Conservation (phyloP, 257 asterid species). For the Solanum pennellii region DNA sequence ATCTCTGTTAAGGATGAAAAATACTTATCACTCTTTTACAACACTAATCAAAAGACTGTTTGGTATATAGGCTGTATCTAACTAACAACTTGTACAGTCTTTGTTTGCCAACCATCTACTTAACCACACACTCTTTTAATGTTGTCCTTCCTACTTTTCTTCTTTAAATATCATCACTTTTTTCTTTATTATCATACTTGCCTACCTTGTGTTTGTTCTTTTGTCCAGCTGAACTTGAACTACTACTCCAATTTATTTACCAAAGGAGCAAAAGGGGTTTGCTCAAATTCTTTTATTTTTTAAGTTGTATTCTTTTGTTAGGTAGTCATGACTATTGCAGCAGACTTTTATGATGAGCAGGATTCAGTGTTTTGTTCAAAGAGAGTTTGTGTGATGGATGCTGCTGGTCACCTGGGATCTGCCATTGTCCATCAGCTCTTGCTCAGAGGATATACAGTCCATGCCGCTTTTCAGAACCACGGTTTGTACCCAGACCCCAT, state of each 20-base stretch:
- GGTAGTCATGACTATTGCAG: background rate
- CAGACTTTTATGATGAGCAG: background rate
- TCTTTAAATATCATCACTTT: background rate
- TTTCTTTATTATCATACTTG: background rate
- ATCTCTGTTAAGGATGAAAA: too few relatives aligned
- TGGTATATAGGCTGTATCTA: background rate
- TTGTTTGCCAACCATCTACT: slow-evolving; percentile 37
- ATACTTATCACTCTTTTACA: too few relatives aligned
- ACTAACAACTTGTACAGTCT: background rate
- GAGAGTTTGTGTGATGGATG: slow-evolving; percentile 89
- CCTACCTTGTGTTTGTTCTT: background rate
- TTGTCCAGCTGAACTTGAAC: background rate
- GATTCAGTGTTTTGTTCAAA: background rate
- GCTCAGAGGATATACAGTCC: slow-evolving; percentile 71
- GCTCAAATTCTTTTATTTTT: background rate
- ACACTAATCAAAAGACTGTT: background rate
- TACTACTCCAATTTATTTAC: background rate
- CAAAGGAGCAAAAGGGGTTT: background rate
- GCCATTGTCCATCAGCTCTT: slow-evolving; percentile 62
- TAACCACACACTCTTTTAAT: slow-evolving; percentile 45
- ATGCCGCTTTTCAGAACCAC: slow-evolving; percentile 64
- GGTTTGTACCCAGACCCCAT: slow-evolving; percentile 16
- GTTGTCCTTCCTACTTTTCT: slow-evolving; percentile 1
- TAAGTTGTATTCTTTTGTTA: background rate
- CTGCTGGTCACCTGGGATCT: slow-evolving; percentile 64